Conservation (phyloP, 2,329 filamentous ascomycete species). For the Trichothecium roseum region DNA sequence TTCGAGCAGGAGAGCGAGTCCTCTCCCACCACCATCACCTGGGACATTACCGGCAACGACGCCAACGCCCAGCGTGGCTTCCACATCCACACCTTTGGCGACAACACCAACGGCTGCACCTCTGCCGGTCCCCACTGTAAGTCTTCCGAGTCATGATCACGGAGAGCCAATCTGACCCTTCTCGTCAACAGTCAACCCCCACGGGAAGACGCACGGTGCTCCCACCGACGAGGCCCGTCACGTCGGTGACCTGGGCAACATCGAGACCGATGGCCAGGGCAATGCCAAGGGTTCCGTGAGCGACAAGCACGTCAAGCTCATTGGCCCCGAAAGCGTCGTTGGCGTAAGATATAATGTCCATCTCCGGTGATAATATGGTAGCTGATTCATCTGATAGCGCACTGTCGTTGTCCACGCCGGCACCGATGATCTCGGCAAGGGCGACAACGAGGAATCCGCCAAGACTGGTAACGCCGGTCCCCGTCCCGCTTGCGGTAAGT, state of each 20-base stretch:
- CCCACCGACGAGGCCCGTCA: constrained; percentile 77
- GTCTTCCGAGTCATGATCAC: constrained; percentile 20
- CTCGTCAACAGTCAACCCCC: constrained; percentile 75
- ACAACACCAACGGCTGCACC: constrained; percentile 99
- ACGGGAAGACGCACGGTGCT: constrained; percentile 83
- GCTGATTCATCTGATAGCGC: constrained; percentile 46
- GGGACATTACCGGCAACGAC: constrained; percentile 88
- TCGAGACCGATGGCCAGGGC: constrained; percentile 88
- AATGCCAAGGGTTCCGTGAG: constrained; percentile 71
- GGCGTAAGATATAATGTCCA: constrained; percentile 51
- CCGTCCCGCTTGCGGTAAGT: constrained; percentile 87
- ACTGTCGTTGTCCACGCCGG: constrained; percentile 91
- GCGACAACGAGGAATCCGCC: constrained; percentile 85
- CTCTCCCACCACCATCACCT: constrained; percentile 75
- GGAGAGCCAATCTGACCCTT: not conserved
- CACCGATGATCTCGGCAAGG: constrained; percentile 94
- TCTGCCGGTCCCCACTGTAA: constrained; percentile 94
- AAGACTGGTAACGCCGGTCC: constrained; percentile 95
- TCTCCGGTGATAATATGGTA: constrained; percentile 1
- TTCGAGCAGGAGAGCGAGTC: constrained; percentile 88
- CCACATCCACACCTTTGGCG: constrained; percentile 97
- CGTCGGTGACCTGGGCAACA: constrained; percentile 95
- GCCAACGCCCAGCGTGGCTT: constrained; percentile 94
- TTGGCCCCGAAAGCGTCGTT: constrained; percentile 88
- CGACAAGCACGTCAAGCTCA: constrained; percentile 87